Conservation (phyloP, 2,329 filamentous ascomycete species). For the Rhytidhysteron rufulum region DNA sequence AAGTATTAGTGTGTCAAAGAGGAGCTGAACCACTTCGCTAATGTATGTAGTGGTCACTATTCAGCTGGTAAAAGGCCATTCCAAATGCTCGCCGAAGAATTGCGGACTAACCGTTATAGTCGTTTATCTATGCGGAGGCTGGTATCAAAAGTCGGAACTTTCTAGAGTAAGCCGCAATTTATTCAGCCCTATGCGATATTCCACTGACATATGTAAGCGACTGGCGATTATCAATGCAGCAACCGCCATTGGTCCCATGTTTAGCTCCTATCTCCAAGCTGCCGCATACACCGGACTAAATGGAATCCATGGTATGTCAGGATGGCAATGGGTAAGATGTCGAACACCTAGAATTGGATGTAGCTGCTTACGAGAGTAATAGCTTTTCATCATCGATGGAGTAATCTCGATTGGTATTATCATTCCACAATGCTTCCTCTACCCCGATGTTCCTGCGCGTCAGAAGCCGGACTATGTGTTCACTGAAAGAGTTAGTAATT, state of each 20-base stretch:
- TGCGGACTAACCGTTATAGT: too few relatives aligned
- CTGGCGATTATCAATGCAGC: slow-evolving; percentile 15
- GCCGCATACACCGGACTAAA: slow-evolving; percentile 17
- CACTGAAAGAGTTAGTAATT: neutral
- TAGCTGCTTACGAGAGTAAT: too few relatives aligned
- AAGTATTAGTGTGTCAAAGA: too few relatives aligned
- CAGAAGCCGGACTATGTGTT: slow-evolving; percentile 17
- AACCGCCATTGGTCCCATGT: slow-evolving; percentile 15
- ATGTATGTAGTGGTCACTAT: slow-evolving; percentile 29
- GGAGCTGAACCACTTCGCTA: too few relatives aligned
- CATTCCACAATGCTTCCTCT: slow-evolving; percentile 12
- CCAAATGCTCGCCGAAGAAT: too few relatives aligned
- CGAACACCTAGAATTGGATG: too few relatives aligned
- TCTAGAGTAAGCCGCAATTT: too few relatives aligned
- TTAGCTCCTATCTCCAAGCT: slow-evolving; percentile 17
- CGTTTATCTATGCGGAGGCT: slow-evolving; percentile 35
- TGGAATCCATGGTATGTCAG: slow-evolving; percentile 10
- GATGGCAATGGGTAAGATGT: slow-evolving; percentile 12
- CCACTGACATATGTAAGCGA: too few relatives aligned
- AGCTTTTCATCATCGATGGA: slow-evolving; percentile 14
- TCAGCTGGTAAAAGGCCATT: too few relatives aligned
- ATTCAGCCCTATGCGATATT: too few relatives aligned
- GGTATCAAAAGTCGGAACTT: slow-evolving; percentile 31
- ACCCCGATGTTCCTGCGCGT: slow-evolving; percentile 35
- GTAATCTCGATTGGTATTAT: slow-evolving; percentile 34